phyloP scores from a whole-genome alignment of 2,329 filamentous ascomycete species.

The Phialocephala sp. region DNA sequence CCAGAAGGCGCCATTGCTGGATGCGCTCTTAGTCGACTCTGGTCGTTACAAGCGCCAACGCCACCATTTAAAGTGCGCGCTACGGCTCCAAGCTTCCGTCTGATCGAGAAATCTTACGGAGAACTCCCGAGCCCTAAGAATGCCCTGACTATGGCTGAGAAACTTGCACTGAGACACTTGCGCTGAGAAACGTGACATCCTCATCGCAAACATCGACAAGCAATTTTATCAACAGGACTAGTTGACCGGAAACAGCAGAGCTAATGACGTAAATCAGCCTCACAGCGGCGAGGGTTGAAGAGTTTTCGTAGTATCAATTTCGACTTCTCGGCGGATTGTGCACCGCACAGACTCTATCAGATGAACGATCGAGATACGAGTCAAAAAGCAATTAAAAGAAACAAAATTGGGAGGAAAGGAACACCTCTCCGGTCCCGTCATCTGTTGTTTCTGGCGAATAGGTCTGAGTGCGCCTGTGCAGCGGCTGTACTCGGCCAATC shows the following conservation, averaged over 20 bases:
- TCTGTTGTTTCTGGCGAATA: slow-evolving; percentile 1
- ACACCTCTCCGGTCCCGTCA: not conserved
- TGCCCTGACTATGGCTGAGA: too few species aligned
- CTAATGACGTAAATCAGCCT: not conserved
- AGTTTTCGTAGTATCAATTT: not conserved
- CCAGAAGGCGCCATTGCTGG: not conserved
- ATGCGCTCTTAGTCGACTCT: not conserved
- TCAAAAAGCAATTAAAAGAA: slow-evolving; percentile 4
- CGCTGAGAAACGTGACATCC: slow-evolving; percentile 7
- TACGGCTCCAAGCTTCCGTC: slow-evolving; percentile 9
- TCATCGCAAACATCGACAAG: not conserved
- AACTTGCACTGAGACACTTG: not conserved
- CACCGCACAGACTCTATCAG: slow-evolving; percentile 10
- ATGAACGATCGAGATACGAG: slow-evolving; percentile 4
- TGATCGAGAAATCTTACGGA: too few species aligned
- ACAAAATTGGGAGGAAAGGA: not conserved
- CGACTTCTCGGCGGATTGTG: slow-evolving; percentile 3
- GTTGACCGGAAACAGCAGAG: not conserved
- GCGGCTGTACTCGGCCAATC: not conserved
- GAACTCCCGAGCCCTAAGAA: too few species aligned
- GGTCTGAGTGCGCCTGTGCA: not conserved
- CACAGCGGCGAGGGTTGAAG: too few species aligned
- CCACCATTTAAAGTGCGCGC: slow-evolving; percentile 6
- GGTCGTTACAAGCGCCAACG: slow-evolving; percentile 5
- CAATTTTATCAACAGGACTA: not conserved